Conservation (phyloP, 2,329 filamentous ascomycete species). For the Arachnopeziza araneosa region DNA sequence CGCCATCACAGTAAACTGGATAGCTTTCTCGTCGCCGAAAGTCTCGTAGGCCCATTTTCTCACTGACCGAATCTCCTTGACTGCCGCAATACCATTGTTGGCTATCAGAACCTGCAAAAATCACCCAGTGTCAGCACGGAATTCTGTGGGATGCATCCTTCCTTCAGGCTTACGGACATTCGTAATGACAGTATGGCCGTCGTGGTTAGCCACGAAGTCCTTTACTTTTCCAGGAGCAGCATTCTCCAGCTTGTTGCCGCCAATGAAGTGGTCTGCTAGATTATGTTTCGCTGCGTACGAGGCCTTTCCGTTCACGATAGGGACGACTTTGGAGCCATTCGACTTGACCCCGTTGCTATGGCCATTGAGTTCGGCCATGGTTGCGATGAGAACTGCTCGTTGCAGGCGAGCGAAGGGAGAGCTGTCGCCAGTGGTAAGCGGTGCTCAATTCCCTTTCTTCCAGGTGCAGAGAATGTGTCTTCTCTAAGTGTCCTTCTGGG, state of each 20-base stretch:
- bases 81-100: conserved; percentile 98
- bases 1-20: conserved; percentile 99
- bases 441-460: background rate
- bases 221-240: conserved; percentile 84
- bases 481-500: background rate
- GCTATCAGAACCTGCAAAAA: conserved; percentile 80
- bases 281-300: conserved; percentile 77
- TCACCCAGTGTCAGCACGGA: background rate
- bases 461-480: background rate
- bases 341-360: conserved; percentile 32
- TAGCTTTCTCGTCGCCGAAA: conserved; percentile 95
- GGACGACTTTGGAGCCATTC: conserved; percentile 36
- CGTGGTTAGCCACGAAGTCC: conserved; percentile 86
- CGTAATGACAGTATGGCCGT: conserved; percentile 96
- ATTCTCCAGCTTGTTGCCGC: conserved; percentile 80
- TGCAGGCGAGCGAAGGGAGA: conserved; percentile 22
- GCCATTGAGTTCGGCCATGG: conserved; percentile 43
- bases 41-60: conserved; percentile 99
- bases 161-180: conserved; percentile 58
- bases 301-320: conserved; percentile 50
- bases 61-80: conserved; percentile 98
- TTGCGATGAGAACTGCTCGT: conserved; percentile 23
- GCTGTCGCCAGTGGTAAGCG: conserved; percentile 21
- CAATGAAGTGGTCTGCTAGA: conserved; percentile 90
- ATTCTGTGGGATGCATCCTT: background rate